phyloP scores from a whole-genome alignment of 1,284 basidiomycete genomes.

The Ganoderma sinense region DNA sequence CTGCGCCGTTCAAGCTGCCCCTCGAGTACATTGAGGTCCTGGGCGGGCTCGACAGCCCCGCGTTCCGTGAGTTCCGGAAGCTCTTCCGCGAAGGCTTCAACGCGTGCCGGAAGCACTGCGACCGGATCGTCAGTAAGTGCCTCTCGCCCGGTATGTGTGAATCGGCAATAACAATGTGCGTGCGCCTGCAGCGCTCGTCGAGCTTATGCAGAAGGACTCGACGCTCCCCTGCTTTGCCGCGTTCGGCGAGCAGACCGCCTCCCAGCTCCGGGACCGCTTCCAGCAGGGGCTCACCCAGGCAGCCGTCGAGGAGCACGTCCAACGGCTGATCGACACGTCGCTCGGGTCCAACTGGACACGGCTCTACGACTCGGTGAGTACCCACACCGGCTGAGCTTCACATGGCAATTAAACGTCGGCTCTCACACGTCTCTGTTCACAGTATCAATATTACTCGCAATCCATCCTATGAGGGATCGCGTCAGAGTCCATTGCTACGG shows the following conservation, averaged over 20 bases:
- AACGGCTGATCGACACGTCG: slow-evolving; percentile 87
- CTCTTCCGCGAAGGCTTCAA: slow-evolving; percentile 95
- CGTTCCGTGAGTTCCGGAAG: slow-evolving; percentile 87
- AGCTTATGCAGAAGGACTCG: slow-evolving; percentile 98
- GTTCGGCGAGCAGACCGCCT: slow-evolving; percentile 91
- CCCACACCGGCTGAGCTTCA: not conserved
- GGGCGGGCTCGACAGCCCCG: slow-evolving; percentile 83
- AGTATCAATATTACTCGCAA: slow-evolving; percentile 88
- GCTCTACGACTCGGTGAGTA: slow-evolving; percentile 87
- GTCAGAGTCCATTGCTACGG: not conserved
- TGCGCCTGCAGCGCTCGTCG: slow-evolving; percentile 76
- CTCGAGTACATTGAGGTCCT: slow-evolving; percentile 96
- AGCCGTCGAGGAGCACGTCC: slow-evolving; percentile 89
- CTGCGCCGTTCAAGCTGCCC: slow-evolving; percentile 97
- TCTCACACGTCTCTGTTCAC: slow-evolving; percentile 14
- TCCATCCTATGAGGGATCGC: slow-evolving; percentile 65
- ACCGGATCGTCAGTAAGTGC: slow-evolving; percentile 90
- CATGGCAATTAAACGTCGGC: not conserved
- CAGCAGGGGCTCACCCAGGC: slow-evolving; percentile 90
- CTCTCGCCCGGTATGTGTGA: not conserved
- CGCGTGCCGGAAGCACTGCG: slow-evolving; percentile 94
- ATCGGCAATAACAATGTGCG: not conserved
- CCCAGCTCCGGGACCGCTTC: slow-evolving; percentile 91
- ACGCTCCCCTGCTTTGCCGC: slow-evolving; percentile 92
- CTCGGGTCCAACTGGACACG: slow-evolving; percentile 93